These are phyloP conservation scores for Coniochaeta pulveracea DNA, from an alignment of 2,329 filamentous ascomycete genomes.

Conservation along the genomic window DNA sequence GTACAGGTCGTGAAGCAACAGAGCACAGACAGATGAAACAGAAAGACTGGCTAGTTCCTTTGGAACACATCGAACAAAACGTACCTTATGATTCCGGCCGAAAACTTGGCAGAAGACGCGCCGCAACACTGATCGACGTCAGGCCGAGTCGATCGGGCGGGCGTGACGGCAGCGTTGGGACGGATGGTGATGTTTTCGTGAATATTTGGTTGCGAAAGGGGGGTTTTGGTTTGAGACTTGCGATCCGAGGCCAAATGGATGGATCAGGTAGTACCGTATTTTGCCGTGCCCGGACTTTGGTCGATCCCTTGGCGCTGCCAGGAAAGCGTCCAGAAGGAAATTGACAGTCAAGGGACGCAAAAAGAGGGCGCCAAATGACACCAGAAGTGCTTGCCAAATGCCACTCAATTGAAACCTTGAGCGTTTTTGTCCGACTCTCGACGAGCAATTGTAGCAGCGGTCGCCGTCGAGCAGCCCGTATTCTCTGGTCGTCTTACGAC, in stretches of 20 bases:
- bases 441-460: too few relatives aligned
- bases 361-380: slow-evolving; percentile 1
- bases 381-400: too few relatives aligned
- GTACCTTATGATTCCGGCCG: slow-evolving; percentile 1
- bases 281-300: slow-evolving; percentile 6
- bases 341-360: not conserved
- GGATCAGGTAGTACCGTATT: slow-evolving; percentile 8
- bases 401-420: too few relatives aligned
- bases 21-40: slow-evolving; percentile 1
- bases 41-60: not conserved
- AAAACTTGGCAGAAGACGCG: slow-evolving; percentile 1
- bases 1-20: slow-evolving; percentile 2
- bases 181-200: slow-evolving; percentile 5
- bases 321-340: not conserved
- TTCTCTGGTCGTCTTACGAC: too few relatives aligned
- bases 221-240: slow-evolving; percentile 10
- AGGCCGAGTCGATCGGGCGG: slow-evolving; percentile 5
- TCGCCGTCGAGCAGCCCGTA: too few relatives aligned
- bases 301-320: slow-evolving; percentile 5
- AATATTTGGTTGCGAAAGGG: slow-evolving; percentile 7
- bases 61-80: slow-evolving; percentile 2
- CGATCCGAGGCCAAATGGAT: slow-evolving; percentile 12
- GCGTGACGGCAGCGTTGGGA: slow-evolving; percentile 5
- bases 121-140: slow-evolving; percentile 3
- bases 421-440: too few relatives aligned